Conservation (phyloP, 2,329 filamentous ascomycete species). For the Cladosporium austrohemisphaericum region DNA sequence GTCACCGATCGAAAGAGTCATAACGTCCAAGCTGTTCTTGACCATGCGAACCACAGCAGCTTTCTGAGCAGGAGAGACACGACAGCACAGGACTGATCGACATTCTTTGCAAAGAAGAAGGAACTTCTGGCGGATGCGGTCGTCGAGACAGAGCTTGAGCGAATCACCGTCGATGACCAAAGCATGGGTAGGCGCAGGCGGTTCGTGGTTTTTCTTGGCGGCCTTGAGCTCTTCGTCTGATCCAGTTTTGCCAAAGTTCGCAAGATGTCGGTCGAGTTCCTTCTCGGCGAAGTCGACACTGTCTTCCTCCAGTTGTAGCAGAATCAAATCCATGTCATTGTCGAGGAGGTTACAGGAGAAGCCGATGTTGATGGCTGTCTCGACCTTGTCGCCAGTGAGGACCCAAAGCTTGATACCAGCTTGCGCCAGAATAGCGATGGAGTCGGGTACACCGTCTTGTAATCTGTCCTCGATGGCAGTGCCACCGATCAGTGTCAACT, state of each 20-base stretch:
- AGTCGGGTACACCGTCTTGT: conserved; percentile 94
- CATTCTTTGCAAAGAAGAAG: conserved; percentile 94
- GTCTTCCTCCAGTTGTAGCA: conserved; percentile 81
- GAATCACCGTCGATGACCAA: conserved; percentile 94
- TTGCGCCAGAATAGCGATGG: conserved; percentile 82
- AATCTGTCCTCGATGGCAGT: conserved; percentile 96
- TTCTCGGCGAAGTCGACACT: conserved; percentile 59
- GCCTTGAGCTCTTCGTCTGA: conserved; percentile 77
- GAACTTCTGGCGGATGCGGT: conserved; percentile 84
- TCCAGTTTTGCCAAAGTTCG: conserved; percentile 72
- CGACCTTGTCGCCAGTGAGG: conserved; percentile 95
- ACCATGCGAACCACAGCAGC: conserved; percentile 96
- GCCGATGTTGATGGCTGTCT: conserved; percentile 99
- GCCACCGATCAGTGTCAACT: conserved; percentile 81
- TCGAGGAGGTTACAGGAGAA: conserved; percentile 97
- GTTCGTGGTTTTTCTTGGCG: conserved; percentile 78
- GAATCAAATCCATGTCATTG: conserved; percentile 95
- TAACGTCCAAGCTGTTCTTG: conserved; percentile 89
- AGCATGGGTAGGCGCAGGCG: conserved; percentile 83
- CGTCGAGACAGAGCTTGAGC: conserved; percentile 79
- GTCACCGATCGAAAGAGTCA: conserved; percentile 90
- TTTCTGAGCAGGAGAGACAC: conserved; percentile 95
- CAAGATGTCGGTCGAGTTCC: conserved; percentile 70
- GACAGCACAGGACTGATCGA: conserved; percentile 92
- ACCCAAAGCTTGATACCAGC: conserved; percentile 99